These are phyloP conservation scores for Trichoderma lentiforme DNA, from an alignment of 2,329 filamentous ascomycete species.

Conservation along the genomic window DNA sequence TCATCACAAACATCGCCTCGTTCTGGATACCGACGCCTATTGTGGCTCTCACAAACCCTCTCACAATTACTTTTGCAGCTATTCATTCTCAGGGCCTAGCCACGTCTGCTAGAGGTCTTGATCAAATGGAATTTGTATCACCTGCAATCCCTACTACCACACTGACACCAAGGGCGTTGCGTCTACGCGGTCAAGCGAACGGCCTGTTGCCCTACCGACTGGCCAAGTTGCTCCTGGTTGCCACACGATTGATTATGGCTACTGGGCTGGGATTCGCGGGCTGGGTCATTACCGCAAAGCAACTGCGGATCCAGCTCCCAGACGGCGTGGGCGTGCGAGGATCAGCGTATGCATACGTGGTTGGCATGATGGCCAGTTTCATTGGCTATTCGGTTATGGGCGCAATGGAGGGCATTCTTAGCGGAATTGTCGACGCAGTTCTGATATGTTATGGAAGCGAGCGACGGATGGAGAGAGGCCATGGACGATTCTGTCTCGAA, in stretches of 20 bases:
- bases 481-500: constrained; percentile 83
- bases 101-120: constrained; percentile 73
- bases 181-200: constrained; percentile 40
- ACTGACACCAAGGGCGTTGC: constrained; percentile 54
- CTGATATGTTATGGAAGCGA: constrained; percentile 96
- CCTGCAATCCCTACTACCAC: constrained; percentile 71
- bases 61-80: constrained; percentile 87
- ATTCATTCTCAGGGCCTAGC: constrained; percentile 86
- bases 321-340: constrained; percentile 60
- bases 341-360: constrained; percentile 90
- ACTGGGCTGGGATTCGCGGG: constrained; percentile 86
- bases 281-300: constrained; percentile 91
- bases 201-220: constrained; percentile 82
- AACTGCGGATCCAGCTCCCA: constrained; percentile 60
- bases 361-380: constrained; percentile 86
- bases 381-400: constrained; percentile 94
- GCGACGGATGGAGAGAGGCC: constrained; percentile 62
- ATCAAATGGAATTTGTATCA: constrained; percentile 77
- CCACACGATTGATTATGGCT: constrained; percentile 87
- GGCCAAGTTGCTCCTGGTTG: constrained; percentile 86
- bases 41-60: constrained; percentile 80
- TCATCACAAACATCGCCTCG: constrained; percentile 72
- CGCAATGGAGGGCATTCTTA: constrained; percentile 83
- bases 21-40: constrained; percentile 82
- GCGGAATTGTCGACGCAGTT: constrained; percentile 81